These are phyloP conservation scores for Raphanus sativus DNA, from an alignment of 345 rosid species.

Conservation along the genomic window DNA sequence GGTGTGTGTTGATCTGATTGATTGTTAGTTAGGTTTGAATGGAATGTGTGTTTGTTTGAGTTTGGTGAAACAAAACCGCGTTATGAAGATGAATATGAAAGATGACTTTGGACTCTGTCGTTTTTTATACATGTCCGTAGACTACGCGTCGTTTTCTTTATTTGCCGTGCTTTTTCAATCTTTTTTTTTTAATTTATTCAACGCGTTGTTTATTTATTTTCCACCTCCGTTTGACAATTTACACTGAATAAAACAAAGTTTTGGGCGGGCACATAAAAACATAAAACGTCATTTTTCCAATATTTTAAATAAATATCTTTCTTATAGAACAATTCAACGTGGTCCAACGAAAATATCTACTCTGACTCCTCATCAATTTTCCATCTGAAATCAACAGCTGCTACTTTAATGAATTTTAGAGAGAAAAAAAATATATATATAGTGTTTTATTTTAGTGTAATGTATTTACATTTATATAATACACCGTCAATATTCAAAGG, in stretches of 20 bases:
- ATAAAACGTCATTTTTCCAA: background rate
- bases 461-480: too few species aligned
- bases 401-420: background rate
- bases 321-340: background rate
- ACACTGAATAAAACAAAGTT: background rate
- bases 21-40: conserved; percentile 5
- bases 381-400: conserved; percentile 4
- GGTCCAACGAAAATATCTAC: conserved; percentile 19
- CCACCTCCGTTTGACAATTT: conserved; percentile 8
- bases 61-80: conserved; percentile 52
- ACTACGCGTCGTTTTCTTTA: conserved; percentile 49
- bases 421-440: too few species aligned
- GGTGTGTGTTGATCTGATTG: background rate
- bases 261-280: background rate
- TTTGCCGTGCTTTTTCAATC: conserved; percentile 10
- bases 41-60: conserved; percentile 25
- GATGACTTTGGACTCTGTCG: conserved; percentile 27
- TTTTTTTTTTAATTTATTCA: background rate
- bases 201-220: conserved; percentile 17
- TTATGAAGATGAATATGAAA: conserved; percentile 36
- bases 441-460: too few species aligned
- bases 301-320: background rate
- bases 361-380: background rate
- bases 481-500: background rate
- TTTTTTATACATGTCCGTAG: conserved; percentile 24